Percentiles rank a stretch among this genome's conserved stretches.
These are phyloP conservation scores for Geotrichum macrosporum DNA, from an alignment of 1,139 yeast genomes.

Conservation along the genomic window DNA sequence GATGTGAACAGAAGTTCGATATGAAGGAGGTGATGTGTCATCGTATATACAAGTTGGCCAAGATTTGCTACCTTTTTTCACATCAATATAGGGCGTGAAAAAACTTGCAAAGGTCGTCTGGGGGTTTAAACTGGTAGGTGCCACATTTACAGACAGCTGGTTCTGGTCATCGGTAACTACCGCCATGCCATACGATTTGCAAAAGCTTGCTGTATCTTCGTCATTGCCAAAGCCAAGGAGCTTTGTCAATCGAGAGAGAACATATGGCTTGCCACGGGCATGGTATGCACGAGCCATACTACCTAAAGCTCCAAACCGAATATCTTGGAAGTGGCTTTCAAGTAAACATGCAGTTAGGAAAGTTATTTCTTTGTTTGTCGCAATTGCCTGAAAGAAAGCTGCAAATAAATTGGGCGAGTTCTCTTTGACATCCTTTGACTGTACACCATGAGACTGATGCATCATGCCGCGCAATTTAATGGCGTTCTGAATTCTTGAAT, in stretches of 20 bases:
- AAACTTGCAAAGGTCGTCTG: constrained; percentile 52
- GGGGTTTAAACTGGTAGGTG: constrained; percentile 44
- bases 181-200: constrained; percentile 61
- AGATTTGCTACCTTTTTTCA: constrained; percentile 39
- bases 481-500: constrained; percentile 65
- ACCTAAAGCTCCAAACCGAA: constrained; percentile 70
- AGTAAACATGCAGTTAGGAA: constrained; percentile 67
- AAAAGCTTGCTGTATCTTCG: constrained; percentile 53
- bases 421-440: constrained; percentile 44
- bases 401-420: constrained; percentile 61
- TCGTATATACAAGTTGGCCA: constrained; percentile 41
- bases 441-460: constrained; percentile 60
- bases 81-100: constrained; percentile 51
- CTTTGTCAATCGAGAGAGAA: constrained; percentile 45
- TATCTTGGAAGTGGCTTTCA: constrained; percentile 76
- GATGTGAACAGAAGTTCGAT: neutral
- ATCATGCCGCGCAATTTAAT: constrained; percentile 60
- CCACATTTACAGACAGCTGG: constrained; percentile 56
- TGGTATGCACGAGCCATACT: constrained; percentile 68
- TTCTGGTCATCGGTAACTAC: constrained; percentile 41
- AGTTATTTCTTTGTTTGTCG: constrained; percentile 54
- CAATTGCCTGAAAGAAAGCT: constrained; percentile 56
- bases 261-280: constrained; percentile 62
- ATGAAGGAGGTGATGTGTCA: constrained; percentile 31
- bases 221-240: constrained; percentile 63